Evolutionary conservation across 2,329 filamentous ascomycete species (phyloP).

Genomic region (Piedraia hortae): DNA sequence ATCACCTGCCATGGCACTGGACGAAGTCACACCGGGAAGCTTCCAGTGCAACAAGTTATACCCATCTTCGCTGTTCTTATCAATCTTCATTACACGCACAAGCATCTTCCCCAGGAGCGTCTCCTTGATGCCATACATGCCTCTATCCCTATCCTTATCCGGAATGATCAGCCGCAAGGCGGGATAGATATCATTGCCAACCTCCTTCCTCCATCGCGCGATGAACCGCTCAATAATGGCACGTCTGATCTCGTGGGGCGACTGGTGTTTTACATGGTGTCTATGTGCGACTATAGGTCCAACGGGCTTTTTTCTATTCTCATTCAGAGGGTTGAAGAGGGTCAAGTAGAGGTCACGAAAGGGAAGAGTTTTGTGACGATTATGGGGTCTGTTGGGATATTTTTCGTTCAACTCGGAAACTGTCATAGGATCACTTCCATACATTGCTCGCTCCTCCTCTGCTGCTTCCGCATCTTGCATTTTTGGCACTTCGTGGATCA

Average conservation of each 20-base stretch:
- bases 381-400: constrained; percentile 59
- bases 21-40: constrained; percentile 40
- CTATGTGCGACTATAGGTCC: constrained; percentile 25
- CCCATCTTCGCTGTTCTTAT: constrained; percentile 70
- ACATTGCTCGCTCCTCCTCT: constrained; percentile 22
- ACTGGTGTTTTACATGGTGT: constrained; percentile 24
- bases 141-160: constrained; percentile 73
- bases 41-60: constrained; percentile 79
- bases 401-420: constrained; percentile 24
- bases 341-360: constrained; percentile 55
- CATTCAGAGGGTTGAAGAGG: constrained; percentile 56
- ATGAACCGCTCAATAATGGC: constrained; percentile 73
- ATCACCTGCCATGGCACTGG: constrained; percentile 49
- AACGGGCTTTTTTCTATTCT: constrained; percentile 46
- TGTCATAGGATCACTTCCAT: constrained; percentile 17
- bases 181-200: constrained; percentile 80
- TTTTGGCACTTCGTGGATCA: no score
- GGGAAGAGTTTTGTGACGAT: constrained; percentile 48
- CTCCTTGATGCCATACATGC: constrained; percentile 86
- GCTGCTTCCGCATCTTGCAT: constrained; percentile 17
- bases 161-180: constrained; percentile 76
- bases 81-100: constrained; percentile 80
- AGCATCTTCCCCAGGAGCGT: constrained; percentile 67
- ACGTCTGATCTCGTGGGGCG: constrained; percentile 50
- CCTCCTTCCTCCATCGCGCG: constrained; percentile 57